These are phyloP conservation scores for Dendrocalamus latiflorus DNA, from an alignment of 202 grass and related monocot genomes.

Conservation along the genomic window DNA sequence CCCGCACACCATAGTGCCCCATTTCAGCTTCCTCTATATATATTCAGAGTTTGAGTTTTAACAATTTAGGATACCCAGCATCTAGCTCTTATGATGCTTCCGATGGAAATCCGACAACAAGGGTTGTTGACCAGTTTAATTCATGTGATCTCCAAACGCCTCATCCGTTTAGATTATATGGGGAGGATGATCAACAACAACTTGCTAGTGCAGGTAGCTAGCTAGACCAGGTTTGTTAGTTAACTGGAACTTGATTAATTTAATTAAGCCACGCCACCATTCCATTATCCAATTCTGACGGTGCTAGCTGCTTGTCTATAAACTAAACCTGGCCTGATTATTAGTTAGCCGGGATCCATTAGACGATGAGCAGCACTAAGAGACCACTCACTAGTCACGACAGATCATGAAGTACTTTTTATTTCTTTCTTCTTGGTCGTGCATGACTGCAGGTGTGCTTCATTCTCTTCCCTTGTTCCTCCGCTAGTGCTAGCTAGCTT, in stretches of 20 bases:
- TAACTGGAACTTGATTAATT: neutral
- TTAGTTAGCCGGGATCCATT: neutral
- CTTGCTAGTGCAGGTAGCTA: neutral
- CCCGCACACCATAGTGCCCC: too few species aligned
- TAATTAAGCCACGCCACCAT: neutral
- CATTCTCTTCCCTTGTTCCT: neutral
- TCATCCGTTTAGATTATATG: neutral
- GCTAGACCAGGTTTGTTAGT: neutral
- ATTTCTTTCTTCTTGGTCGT: neutral
- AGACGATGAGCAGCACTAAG: neutral
- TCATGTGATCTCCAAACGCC: neutral
- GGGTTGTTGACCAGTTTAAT: neutral
- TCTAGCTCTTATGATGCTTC: neutral
- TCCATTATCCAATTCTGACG: neutral
- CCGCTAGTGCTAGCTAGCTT: neutral
- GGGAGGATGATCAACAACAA: neutral
- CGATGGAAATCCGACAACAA: neutral
- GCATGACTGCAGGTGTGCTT: neutral
- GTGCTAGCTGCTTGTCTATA: neutral
- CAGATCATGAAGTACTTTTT: too few species aligned
- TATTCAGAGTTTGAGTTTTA: neutral
- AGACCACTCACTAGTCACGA: neutral
- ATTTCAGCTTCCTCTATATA: too few species aligned
- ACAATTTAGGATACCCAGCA: neutral
- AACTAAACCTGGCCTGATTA: neutral